These are phyloP conservation scores for Auriculariales sp. DNA, from an alignment of 768 basidiomycete genomes.

Conservation along the genomic window DNA sequence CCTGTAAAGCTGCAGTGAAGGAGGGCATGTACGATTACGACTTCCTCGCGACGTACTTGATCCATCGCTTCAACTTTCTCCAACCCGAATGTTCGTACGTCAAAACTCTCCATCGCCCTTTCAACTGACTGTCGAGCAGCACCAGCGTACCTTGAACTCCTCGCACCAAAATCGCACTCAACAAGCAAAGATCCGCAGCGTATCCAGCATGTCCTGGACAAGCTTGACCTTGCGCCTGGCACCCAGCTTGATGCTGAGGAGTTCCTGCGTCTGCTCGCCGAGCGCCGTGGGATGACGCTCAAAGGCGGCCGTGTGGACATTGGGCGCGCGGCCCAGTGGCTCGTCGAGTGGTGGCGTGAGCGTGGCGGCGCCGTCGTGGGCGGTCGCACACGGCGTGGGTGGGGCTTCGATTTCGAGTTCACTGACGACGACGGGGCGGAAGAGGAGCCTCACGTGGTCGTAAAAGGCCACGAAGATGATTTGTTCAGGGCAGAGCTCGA, in stretches of 20 bases:
- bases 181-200: too few species aligned
- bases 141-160: constrained; percentile 53
- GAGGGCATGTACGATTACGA: constrained; percentile 82
- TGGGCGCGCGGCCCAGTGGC: constrained; percentile 59
- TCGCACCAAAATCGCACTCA: too few species aligned
- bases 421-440: constrained; percentile 26
- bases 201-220: too few species aligned
- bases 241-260: constrained; percentile 45
- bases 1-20: constrained; percentile 72
- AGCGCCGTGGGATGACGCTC: constrained; percentile 67
- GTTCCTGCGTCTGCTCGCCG: constrained; percentile 57
- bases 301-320: constrained; percentile 63
- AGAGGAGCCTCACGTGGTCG: too few species aligned
- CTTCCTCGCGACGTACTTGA: constrained; percentile 69
- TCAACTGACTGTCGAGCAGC: constrained; percentile 22
- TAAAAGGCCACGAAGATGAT: constrained; percentile 15
- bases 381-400: constrained; percentile 33
- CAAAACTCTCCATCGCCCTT: not conserved
- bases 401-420: constrained; percentile 70
- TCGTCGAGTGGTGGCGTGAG: constrained; percentile 80
- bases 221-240: too few species aligned
- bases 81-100: constrained; percentile 48
- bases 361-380: constrained; percentile 40
- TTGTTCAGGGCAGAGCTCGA: constrained; percentile 6
- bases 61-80: constrained; percentile 71